phyloP scores from a whole-genome alignment of 768 basidiomycete genomes.

The Agrocybe chaxingu region DNA sequence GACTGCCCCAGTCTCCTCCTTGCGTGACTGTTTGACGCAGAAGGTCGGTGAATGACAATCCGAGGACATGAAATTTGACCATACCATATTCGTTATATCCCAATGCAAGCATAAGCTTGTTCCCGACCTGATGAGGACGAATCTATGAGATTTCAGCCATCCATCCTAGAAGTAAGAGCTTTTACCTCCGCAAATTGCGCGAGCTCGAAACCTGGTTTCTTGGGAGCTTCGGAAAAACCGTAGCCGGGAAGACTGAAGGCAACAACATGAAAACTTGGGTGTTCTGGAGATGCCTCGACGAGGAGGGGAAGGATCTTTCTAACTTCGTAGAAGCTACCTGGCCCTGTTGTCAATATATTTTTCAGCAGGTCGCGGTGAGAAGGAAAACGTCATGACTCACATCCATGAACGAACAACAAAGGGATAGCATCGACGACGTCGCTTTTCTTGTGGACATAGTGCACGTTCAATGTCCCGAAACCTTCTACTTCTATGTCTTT shows the following conservation, averaged over 20 bases:
- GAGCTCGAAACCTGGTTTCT: slow-evolving; percentile 43
- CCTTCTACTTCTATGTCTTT: slow-evolving; percentile 46
- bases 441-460: slow-evolving; percentile 59
- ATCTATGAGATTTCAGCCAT: not conserved
- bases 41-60: not conserved
- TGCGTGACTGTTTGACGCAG: slow-evolving; percentile 31
- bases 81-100: slow-evolving; percentile 49
- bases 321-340: slow-evolving; percentile 56
- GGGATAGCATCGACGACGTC: slow-evolving; percentile 39
- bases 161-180: not conserved
- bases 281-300: slow-evolving; percentile 33
- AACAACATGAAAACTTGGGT: slow-evolving; percentile 63
- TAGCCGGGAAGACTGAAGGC: slow-evolving; percentile 56
- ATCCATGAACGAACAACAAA: slow-evolving; percentile 48
- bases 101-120: slow-evolving; percentile 47
- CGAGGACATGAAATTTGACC: not conserved
- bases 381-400: slow-evolving; percentile 23
- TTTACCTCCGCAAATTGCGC: slow-evolving; percentile 53
- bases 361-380: not conserved
- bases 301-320: slow-evolving; percentile 56
- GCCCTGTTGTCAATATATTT: slow-evolving; percentile 38
- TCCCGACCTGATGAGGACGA: slow-evolving; percentile 29
- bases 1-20: slow-evolving; percentile 46
- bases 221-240: slow-evolving; percentile 58
- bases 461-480: slow-evolving; percentile 43